A percentile compares a stretch with the other conserved stretches of the same genome.
phyloP scores from a whole-genome alignment of 306 rosid species.

The Begonia peltatifolia region DNA sequence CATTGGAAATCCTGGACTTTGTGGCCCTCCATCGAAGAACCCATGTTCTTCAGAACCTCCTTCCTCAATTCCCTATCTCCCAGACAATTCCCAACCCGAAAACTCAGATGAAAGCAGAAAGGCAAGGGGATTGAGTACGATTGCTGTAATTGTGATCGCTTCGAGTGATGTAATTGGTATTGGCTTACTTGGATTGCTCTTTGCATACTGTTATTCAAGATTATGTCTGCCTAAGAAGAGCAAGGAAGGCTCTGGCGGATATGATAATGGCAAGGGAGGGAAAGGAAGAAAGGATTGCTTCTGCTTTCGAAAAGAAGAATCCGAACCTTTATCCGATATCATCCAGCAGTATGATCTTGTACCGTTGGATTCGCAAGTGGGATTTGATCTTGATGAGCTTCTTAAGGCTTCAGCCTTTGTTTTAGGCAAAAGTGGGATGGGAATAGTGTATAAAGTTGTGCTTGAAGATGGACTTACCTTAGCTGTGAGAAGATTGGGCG shows the following conservation, averaged over 20 bases:
- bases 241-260: constrained; percentile 1
- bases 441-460: constrained; percentile 83
- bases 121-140: not conserved
- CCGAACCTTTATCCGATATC: constrained; percentile 48
- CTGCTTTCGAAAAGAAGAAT: constrained; percentile 36
- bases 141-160: constrained; percentile 48
- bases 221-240: too few species aligned
- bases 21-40: constrained; percentile 79
- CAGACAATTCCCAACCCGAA: not conserved
- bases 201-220: constrained; percentile 42
- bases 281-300: not conserved
- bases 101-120: not conserved
- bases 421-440: constrained; percentile 77
- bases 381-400: constrained; percentile 82
- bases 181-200: constrained; percentile 51
- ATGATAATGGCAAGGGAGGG: constrained; percentile 24
- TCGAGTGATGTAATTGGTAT: constrained; percentile 51
- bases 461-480: constrained; percentile 72
- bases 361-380: constrained; percentile 51
- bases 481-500: constrained; percentile 84
- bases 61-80: not conserved
- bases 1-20: constrained; percentile 67
- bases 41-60: constrained; percentile 44
- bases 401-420: constrained; percentile 89
- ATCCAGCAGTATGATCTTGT: constrained; percentile 70